Evolutionary conservation across 2,329 filamentous ascomycete species (phyloP), one percentile per base, ranked within the genome.

Genomic region (Pseudogymnoascus sp.): DNA sequence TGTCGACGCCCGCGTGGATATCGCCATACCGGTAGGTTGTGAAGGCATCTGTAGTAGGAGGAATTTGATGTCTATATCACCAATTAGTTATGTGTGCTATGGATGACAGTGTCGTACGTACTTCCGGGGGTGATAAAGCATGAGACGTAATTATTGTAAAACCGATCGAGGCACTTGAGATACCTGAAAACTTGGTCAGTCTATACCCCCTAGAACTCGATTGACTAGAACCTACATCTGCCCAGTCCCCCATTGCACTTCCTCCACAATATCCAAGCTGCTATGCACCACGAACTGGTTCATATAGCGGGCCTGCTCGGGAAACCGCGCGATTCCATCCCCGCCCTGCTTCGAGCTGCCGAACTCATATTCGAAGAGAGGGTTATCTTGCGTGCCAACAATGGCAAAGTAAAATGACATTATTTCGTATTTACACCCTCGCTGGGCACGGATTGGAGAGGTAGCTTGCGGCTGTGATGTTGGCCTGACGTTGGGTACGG

Each of bases 351-450:
- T 97, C 41, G 91, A 96, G 39, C 93, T 97, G 70, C 94, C 94
- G 74, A 99, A 99, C 73, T 96, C 92, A 76, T 95, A 86, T 78
- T 96, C 93, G 78, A 97, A 99, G 68, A 99, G 84, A 35, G 94
- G 93, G 73, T 93, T 95, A 80, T 99, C 94, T 70, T 91, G 90
- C 21, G 92, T 95, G 72, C 92, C 94, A 75, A 99, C 86, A 69
- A 99, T 96, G 73, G 90, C 90, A 78, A 99, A 97, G 80, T 97
- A 97, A 82, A 97, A 99, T 65, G 92, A 97, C 94, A 97, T 97
- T 67, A 69, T 80, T 62, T 61, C 21, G 33, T 31, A 35, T 33
- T 33, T 55, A 33, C 45, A 16, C 49, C 49, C 29, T 55, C 6
- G 70, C 75, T 68, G 64, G 69, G 70, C 68, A 69, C 68, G 41